Percentiles rank a stretch among this genome's conserved stretches.
Evolutionary conservation across 1,284 basidiomycete species (phyloP).

Genomic region (Cronartium quercuum): DNA sequence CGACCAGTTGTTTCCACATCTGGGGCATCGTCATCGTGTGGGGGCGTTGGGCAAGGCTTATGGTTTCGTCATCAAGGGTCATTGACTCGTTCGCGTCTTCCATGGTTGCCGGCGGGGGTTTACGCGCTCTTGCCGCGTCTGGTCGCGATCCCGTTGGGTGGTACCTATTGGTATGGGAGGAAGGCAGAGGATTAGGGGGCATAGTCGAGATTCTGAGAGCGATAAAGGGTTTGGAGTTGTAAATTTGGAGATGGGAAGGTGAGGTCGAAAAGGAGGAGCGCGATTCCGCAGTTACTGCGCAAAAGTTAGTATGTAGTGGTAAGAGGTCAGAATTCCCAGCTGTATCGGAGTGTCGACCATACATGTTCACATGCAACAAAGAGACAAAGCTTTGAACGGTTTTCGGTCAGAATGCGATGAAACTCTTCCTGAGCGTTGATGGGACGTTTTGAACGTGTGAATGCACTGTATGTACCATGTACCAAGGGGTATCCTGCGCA

Average conservation of each 20-base stretch:
- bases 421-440: too few relatives aligned
- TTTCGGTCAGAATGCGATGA: too few relatives aligned
- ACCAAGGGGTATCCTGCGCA: too few relatives aligned
- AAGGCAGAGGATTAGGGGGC: background rate
- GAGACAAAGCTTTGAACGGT: too few relatives aligned
- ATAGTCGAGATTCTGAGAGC: background rate
- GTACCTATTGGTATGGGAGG: background rate
- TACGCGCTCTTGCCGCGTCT: background rate
- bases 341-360: too few relatives aligned
- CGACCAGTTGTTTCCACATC: background rate
- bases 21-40: background rate
- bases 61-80: background rate
- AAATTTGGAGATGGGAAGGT: background rate
- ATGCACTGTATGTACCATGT: too few relatives aligned
- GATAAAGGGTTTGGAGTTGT: background rate
- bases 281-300: too few relatives aligned
- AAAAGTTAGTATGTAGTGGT: too few relatives aligned
- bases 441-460: too few relatives aligned
- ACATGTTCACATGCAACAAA: too few relatives aligned
- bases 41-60: background rate
- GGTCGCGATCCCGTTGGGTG: background rate
- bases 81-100: background rate
- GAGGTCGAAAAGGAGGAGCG: too few relatives aligned
- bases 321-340: too few relatives aligned
- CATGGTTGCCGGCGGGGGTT: background rate